Evolutionary conservation across 2,329 filamentous ascomycete genomes (phyloP).

Genomic region (Claviceps digitariae): DNA sequence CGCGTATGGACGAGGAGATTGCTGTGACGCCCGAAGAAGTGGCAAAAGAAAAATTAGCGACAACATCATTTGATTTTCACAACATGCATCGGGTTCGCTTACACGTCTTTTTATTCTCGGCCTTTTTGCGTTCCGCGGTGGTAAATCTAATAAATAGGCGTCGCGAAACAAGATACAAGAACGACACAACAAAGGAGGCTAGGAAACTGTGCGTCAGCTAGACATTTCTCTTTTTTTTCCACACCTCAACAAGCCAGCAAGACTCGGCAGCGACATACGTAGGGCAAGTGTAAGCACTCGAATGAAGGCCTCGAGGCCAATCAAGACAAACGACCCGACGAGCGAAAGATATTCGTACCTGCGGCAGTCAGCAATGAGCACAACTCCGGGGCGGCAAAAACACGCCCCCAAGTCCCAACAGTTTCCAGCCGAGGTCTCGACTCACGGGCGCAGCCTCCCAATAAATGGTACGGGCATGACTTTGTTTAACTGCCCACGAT

Average conservation of each 20-base stretch:
- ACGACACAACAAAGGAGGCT: conserved; percentile 66
- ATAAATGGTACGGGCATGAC: conserved; percentile 39
- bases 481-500: conserved; percentile 6
- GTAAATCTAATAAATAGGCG: conserved; percentile 69
- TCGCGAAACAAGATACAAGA: conserved; percentile 74
- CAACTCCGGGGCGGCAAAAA: background rate
- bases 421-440: conserved; percentile 7
- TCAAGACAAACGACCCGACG: conserved; percentile 67
- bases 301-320: conserved; percentile 70
- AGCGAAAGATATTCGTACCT: conserved; percentile 83
- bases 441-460: conserved; percentile 38
- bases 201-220: conserved; percentile 12
- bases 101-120: conserved; percentile 54
- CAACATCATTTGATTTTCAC: conserved; percentile 10
- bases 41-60: conserved; percentile 33
- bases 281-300: conserved; percentile 78
- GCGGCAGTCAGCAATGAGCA: background rate
- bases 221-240: conserved; percentile 4
- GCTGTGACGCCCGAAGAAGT: conserved; percentile 25
- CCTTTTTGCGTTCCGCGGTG: conserved; percentile 53
- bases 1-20: conserved; percentile 63
- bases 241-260: conserved; percentile 7
- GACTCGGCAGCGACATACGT: conserved; percentile 39
- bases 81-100: conserved; percentile 11
- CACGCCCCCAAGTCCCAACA: background rate